Evolutionary conservation across 768 basidiomycete genomes (phyloP).

Genomic region (Strobilomyces echinocephalus): DNA sequence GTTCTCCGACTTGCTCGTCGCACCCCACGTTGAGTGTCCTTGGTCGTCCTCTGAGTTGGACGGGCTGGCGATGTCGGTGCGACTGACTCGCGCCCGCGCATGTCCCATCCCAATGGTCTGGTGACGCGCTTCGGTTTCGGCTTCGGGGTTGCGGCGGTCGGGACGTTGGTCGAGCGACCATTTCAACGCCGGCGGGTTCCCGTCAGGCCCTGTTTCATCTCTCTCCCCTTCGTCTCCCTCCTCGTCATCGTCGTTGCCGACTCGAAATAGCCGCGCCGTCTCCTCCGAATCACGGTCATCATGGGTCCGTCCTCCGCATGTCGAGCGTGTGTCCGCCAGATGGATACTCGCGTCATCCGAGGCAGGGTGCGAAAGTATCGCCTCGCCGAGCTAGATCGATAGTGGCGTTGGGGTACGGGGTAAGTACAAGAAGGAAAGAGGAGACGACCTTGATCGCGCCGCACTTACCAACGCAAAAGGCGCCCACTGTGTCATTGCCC

Average conservation of each 20-base stretch:
- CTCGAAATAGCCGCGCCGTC: constrained; percentile 19
- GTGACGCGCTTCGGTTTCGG: constrained; percentile 4
- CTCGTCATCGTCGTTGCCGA: constrained; percentile 23
- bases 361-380: constrained; percentile 67
- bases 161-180: not conserved
- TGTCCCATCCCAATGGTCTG: constrained; percentile 37
- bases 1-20: constrained; percentile 9
- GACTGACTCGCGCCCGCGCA: constrained; percentile 45
- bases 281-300: constrained; percentile 17
- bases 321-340: constrained; percentile 34
- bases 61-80: constrained; percentile 35
- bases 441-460: not conserved
- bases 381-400: constrained; percentile 65
- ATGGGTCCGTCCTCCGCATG: constrained; percentile 6
- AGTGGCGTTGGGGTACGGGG: constrained; percentile 14
- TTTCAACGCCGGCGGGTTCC: not conserved
- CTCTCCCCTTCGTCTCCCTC: constrained; percentile 7
- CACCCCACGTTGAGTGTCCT: constrained; percentile 5
- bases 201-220: not conserved
- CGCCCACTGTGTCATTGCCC: constrained; percentile 90
- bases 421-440: constrained; percentile 3
- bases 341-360: constrained; percentile 34
- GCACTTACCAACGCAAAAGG: constrained; percentile 78
- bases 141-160: constrained; percentile 6
- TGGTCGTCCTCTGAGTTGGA: constrained; percentile 13